These are phyloP conservation scores for Penicillium fuscoglaucum DNA, from an alignment of 2,329 filamentous ascomycete genomes.

Conservation along the genomic window DNA sequence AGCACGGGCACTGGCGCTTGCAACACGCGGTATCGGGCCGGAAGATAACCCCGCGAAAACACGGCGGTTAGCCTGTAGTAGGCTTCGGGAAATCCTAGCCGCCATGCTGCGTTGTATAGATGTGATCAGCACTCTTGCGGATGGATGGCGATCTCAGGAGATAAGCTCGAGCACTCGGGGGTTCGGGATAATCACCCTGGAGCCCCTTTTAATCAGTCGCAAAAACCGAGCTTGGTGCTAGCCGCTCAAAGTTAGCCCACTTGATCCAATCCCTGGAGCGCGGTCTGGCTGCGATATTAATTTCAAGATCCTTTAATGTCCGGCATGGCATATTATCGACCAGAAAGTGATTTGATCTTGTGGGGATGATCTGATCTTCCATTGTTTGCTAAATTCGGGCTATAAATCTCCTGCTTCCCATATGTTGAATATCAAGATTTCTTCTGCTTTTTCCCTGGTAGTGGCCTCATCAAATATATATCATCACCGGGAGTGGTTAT, in stretches of 20 bases:
- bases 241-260: no score
- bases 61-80: slow-evolving; percentile 5
- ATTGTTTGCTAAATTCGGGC: no score
- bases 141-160: neutral
- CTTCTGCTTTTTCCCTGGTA: no score
- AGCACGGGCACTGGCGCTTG: neutral
- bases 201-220: no score
- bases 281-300: no score
- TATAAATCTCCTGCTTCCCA: no score
- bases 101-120: neutral
- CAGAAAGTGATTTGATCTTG: neutral
- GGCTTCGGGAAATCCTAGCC: slow-evolving; percentile 6
- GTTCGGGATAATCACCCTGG: no score
- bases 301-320: no score
- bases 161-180: neutral
- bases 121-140: neutral
- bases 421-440: no score
- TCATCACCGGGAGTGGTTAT: neutral
- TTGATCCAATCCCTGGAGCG: no score
- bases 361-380: no score
- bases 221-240: no score
- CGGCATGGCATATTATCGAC: neutral
- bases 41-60: neutral
- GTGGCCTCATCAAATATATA: neutral
- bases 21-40: neutral